phyloP scores from a whole-genome alignment of 2,329 filamentous ascomycete species.

The Fusarium sp. region DNA sequence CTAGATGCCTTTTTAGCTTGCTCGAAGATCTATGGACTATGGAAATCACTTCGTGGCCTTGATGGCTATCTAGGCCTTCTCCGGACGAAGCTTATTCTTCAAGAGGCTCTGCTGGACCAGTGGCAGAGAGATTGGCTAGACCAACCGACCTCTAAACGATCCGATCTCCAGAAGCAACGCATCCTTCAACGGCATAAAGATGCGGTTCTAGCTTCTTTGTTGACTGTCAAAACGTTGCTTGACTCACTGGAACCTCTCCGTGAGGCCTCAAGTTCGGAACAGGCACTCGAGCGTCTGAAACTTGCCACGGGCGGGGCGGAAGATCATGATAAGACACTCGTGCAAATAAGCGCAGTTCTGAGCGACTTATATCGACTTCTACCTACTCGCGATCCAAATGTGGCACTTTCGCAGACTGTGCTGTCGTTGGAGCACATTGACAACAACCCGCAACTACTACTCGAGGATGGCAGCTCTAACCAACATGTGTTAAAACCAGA shows the following conservation, averaged over 20 bases:
- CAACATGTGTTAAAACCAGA: not conserved
- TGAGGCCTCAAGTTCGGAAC: not conserved
- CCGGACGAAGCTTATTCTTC: not conserved
- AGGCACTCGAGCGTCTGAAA: not conserved
- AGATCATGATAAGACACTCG: not conserved
- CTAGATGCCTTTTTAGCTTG: not conserved
- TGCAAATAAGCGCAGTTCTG: not conserved
- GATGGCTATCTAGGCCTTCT: not conserved
- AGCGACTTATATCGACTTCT: not conserved
- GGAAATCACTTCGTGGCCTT: not conserved
- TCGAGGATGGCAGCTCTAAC: not conserved
- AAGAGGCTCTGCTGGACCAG: not conserved
- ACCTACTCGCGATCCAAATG: not conserved
- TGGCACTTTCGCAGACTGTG: not conserved
- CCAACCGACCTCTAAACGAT: not conserved
- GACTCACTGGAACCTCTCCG: not conserved
- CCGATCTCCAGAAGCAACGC: not conserved
- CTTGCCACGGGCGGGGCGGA: not conserved
- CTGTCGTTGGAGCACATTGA: not conserved
- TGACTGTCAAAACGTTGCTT: not conserved
- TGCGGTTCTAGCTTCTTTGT: not conserved
- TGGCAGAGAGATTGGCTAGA: conserved; percentile 12
- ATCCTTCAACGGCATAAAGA: not conserved
- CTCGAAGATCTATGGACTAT: not conserved
- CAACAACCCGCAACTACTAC: not conserved